Conservation (phyloP, 2,329 filamentous ascomycete genomes). For the Verticillium nubilum region DNA sequence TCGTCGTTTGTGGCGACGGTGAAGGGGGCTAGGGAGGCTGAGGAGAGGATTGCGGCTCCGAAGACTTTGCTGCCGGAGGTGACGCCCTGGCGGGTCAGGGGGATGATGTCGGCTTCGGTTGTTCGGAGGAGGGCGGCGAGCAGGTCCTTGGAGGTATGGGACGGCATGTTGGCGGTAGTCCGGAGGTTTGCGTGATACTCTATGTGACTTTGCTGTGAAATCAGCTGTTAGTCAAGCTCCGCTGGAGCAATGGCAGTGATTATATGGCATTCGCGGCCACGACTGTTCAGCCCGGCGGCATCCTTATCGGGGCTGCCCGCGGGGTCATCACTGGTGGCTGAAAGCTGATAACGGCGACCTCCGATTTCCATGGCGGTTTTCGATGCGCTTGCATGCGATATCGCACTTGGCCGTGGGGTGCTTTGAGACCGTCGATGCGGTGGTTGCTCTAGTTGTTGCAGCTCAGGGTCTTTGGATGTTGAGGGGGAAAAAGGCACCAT, state of each 20-base stretch:
- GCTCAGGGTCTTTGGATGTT: neutral
- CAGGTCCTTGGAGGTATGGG: slow-evolving; percentile 16
- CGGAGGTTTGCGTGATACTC: neutral
- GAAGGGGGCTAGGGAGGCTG: slow-evolving; percentile 31
- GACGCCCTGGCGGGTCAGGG: slow-evolving; percentile 43
- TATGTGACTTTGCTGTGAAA: neutral
- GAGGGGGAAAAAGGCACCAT: neutral
- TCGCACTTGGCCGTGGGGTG: neutral
- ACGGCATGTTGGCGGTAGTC: neutral
- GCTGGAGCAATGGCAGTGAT: neutral
- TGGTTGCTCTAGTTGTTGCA: neutral
- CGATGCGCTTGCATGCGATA: neutral
- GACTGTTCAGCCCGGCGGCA: neutral
- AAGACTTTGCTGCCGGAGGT: slow-evolving; percentile 50
- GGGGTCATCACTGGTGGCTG: neutral
- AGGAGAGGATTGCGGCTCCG: slow-evolving; percentile 47
- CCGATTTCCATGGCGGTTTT: slow-evolving; percentile 2
- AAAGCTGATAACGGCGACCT: slow-evolving; percentile 12
- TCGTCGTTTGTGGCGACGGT: slow-evolving; percentile 53
- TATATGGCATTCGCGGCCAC: neutral
- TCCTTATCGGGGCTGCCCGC: slow-evolving; percentile 13
- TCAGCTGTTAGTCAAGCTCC: neutral
- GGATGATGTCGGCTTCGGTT: slow-evolving; percentile 42
- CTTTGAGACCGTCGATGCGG: neutral
- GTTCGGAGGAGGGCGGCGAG: slow-evolving; percentile 33